Evolutionary conservation across 257 asterid species (phyloP), one percentile per base, ranked within the genome.

Genomic region (Nicotiana benthamiana): DNA sequence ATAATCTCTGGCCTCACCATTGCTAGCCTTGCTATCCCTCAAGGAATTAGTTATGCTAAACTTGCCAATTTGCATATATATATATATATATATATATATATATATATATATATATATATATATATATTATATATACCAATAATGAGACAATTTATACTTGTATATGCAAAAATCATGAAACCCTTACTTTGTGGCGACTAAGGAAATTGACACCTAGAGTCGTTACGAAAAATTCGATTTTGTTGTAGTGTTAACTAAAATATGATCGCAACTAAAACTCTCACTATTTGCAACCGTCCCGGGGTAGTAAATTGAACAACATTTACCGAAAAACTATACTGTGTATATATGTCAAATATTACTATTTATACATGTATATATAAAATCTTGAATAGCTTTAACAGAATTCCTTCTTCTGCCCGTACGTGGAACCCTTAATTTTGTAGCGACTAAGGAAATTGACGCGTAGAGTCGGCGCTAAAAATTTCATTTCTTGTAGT

Each of bases 21-120:
- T 56, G 97, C 97, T 1, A 94, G 98, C 80, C 93, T 94, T 8
- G 92, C 97, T 6, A 94, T 94, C 60, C 98, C 98, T 43, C 93
- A 94, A 95, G 98, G 98, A 53, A 94, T 94, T 78, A 93, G 98
- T 88, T 94, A 94, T 64, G 98, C 98, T 30, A 94, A 93, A 87
- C 90, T 94, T 48, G 98, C 98, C 51, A 93, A 94, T 85, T 86
- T 94, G 90, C 97, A 52, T 53, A 16, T 75, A 3, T 28, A 28
- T 28, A 28, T 28, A 28, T 28, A 28, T 28, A 51, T n/a, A n/a
- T n/a, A n/a, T n/a, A n/a, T n/a, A n/a, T n/a, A n/a, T n/a, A n/a
- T n/a, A n/a, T n/a, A n/a, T n/a, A n/a, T n/a, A n/a, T n/a, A n/a
- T n/a, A n/a, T n/a, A n/a, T n/a, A n/a, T n/a, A n/a, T n/a, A n/a